phyloP scores from a whole-genome alignment of 2,329 filamentous ascomycete genomes.

The Trichoderma sp. region DNA sequence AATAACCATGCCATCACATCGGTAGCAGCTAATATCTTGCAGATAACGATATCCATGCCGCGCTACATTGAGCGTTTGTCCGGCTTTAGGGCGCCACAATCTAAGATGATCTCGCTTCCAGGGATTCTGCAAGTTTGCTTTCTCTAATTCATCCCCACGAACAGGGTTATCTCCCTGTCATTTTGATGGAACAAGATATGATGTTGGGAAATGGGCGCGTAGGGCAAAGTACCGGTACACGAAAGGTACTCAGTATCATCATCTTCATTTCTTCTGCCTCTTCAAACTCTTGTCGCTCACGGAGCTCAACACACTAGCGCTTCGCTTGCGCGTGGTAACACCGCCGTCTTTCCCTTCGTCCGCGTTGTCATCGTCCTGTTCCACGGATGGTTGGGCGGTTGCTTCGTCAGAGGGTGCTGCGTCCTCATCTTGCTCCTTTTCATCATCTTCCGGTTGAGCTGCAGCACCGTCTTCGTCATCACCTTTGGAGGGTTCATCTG shows the following conservation, averaged over 20 bases:
- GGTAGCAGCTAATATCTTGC: background rate
- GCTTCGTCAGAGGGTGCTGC: constrained; percentile 4
- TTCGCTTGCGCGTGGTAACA: constrained; percentile 66
- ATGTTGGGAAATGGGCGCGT: constrained; percentile 24
- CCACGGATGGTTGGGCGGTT: constrained; percentile 28
- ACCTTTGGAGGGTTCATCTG: constrained; percentile 26
- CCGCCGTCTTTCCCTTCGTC: constrained; percentile 36
- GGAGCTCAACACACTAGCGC: constrained; percentile 76
- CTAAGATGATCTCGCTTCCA: constrained; percentile 9
- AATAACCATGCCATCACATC: background rate
- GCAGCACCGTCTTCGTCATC: constrained; percentile 26
- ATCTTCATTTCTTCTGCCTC: constrained; percentile 53
- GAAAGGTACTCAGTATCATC: constrained; percentile 27
- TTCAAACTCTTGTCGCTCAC: constrained; percentile 65
- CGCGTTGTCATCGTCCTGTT: constrained; percentile 32
- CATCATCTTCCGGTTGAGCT: constrained; percentile 23
- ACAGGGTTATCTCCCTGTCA: background rate
- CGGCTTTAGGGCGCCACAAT: background rate
- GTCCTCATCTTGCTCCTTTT: constrained; percentile 23
- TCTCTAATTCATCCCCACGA: background rate
- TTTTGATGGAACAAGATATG: background rate
- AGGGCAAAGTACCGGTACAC: constrained; percentile 29
- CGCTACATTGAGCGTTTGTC: no score
- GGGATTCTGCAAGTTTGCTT: background rate
- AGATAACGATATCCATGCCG: background rate